phyloP scores from a whole-genome alignment of 2,329 filamentous ascomycete species.

The Colletotrichum aenigma region DNA sequence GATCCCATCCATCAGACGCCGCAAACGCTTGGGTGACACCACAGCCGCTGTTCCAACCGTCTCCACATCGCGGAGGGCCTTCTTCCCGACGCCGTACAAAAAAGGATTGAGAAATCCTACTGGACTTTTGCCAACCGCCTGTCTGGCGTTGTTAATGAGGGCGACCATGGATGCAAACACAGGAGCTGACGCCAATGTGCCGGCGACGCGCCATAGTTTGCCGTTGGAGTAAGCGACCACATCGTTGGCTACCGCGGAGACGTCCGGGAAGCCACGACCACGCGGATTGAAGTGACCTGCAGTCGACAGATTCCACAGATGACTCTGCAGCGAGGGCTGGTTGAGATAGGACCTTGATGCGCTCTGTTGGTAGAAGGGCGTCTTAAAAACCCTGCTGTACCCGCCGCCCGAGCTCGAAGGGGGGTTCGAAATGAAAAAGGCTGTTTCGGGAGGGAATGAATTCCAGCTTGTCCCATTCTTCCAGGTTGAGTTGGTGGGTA shows the following conservation, averaged over 20 bases:
- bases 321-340: not conserved
- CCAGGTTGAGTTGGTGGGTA: not conserved
- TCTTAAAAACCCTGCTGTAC: not conserved
- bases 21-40: conserved; percentile 26
- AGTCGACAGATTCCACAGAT: not conserved
- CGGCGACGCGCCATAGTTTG: not conserved
- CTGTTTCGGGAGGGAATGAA: not conserved
- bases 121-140: conserved; percentile 34
- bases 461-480: not conserved
- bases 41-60: conserved; percentile 28
- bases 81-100: conserved; percentile 26
- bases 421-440: not conserved
- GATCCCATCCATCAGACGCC: conserved; percentile 29
- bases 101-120: conserved; percentile 42
- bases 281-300: conserved; percentile 32
- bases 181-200: conserved; percentile 5
- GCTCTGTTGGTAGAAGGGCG: not conserved
- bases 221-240: conserved; percentile 30
- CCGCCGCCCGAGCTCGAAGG: not conserved
- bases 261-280: conserved; percentile 42
- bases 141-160: conserved; percentile 38
- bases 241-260: conserved; percentile 53
- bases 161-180: conserved; percentile 22
- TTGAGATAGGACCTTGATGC: not conserved
- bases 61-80: conserved; percentile 25